Percentiles rank a stretch among this genome's conserved stretches.
Evolutionary conservation across 1,139 yeast genomes (phyloP).

Genomic region (Debaryomyces subglobosus): DNA sequence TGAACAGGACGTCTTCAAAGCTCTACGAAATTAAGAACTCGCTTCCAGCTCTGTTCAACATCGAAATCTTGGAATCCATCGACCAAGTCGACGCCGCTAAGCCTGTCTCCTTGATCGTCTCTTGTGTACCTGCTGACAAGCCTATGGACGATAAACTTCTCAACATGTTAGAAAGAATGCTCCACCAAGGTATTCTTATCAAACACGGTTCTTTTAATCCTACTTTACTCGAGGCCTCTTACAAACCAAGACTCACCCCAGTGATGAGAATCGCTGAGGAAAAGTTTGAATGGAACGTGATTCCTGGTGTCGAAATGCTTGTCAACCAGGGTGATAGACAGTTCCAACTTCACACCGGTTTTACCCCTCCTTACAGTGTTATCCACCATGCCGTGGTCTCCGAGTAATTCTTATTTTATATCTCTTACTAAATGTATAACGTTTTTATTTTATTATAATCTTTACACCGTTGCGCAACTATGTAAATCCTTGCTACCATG

Average conservation of each 20-base stretch:
- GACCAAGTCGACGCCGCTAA: conserved; percentile 46
- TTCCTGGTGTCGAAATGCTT: conserved; percentile 90
- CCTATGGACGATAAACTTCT: conserved; percentile 62
- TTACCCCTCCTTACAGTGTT: conserved; percentile 60
- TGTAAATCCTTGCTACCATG: background rate
- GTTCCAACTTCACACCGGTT: conserved; percentile 77
- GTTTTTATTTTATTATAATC: background rate
- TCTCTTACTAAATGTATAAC: background rate
- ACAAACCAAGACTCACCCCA: conserved; percentile 85
- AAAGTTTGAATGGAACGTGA: conserved; percentile 64
- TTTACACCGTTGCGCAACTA: background rate
- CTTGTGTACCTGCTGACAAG: conserved; percentile 88
- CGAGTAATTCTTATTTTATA: conserved; percentile 14
- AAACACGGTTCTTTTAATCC: conserved; percentile 44
- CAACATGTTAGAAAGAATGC: conserved; percentile 48
- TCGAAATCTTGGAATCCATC: conserved; percentile 57
- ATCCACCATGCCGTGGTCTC: conserved; percentile 60
- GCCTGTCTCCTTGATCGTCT: conserved; percentile 65
- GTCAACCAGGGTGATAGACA: conserved; percentile 92
- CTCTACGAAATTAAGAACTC: conserved; percentile 57
- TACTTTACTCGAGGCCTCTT: conserved; percentile 84
- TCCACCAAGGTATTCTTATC: conserved; percentile 40
- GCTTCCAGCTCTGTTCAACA: conserved; percentile 64
- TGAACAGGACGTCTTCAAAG: conserved; percentile 79
- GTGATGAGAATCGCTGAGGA: conserved; percentile 74